phyloP scores from a whole-genome alignment of 345 rosid genomes.

The Carallia pectinifolia region DNA sequence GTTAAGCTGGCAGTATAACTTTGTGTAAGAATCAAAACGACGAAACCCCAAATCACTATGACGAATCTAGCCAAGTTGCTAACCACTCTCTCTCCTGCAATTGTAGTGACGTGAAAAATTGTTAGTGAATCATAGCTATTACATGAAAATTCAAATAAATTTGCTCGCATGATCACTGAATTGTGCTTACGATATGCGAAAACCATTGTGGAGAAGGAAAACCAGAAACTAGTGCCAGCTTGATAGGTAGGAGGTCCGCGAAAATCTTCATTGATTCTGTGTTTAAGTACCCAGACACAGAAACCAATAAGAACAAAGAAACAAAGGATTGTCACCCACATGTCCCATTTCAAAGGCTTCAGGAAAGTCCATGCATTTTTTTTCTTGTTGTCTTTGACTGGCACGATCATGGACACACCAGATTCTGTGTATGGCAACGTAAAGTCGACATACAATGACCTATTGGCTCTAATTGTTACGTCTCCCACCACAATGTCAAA shows the following conservation, averaged over 20 bases:
- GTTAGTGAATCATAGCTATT: not conserved
- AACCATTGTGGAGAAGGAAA: slow-evolving; percentile 38
- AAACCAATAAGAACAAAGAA: slow-evolving; percentile 50
- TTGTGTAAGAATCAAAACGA: slow-evolving; percentile 61
- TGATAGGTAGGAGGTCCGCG: slow-evolving; percentile 69
- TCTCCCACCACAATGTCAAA: slow-evolving; percentile 23
- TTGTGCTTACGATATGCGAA: slow-evolving; percentile 12
- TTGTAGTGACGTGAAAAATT: not conserved
- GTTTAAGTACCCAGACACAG: slow-evolving; percentile 78
- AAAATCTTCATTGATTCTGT: slow-evolving; percentile 61
- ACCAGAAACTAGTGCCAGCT: slow-evolving; percentile 71
- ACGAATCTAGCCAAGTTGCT: slow-evolving; percentile 49
- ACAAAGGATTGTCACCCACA: slow-evolving; percentile 63
- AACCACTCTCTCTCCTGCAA: slow-evolving; percentile 57
- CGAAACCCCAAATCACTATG: slow-evolving; percentile 62
- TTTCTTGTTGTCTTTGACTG: slow-evolving; percentile 40
- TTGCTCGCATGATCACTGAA: no score
- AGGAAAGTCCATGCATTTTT: slow-evolving; percentile 55
- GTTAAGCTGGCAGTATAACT: slow-evolving; percentile 81
- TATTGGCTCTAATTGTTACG: slow-evolving; percentile 10
- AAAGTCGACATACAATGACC: slow-evolving; percentile 48
- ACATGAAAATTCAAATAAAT: no score
- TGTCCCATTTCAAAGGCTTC: slow-evolving; percentile 56
- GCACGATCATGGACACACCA: slow-evolving; percentile 77
- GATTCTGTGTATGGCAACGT: slow-evolving; percentile 73